These are phyloP conservation scores for Phytophthora fragariae DNA, from an alignment of 352 stramenopile species.

Conservation along the genomic window DNA sequence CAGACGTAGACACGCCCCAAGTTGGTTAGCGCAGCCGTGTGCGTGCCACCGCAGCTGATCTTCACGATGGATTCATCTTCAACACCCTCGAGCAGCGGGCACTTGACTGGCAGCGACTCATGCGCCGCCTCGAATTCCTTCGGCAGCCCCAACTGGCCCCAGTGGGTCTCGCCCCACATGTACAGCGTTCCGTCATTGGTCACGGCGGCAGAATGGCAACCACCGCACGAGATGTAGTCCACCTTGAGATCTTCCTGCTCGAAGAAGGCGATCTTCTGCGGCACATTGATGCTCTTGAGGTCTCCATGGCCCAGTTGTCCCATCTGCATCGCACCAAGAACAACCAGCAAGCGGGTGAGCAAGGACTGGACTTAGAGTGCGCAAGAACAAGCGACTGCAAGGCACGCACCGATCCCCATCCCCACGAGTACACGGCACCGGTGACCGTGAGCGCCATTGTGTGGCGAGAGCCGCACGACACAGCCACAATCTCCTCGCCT, in stretches of 20 bases:
- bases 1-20: slow-evolving; percentile 81
- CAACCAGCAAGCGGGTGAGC: slow-evolving; percentile 15
- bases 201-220: slow-evolving; percentile 84
- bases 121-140: slow-evolving; percentile 67
- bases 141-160: slow-evolving; percentile 77
- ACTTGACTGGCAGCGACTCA: slow-evolving; percentile 75
- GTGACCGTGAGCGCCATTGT: slow-evolving; percentile 77
- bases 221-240: slow-evolving; percentile 83
- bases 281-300: slow-evolving; percentile 74
- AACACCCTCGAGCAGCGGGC: slow-evolving; percentile 56
- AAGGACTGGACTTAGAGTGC: not conserved
- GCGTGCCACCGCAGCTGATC: slow-evolving; percentile 80
- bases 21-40: slow-evolving; percentile 77
- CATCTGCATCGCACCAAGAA: slow-evolving; percentile 53
- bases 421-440: slow-evolving; percentile 77
- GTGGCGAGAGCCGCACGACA: slow-evolving; percentile 85
- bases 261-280: slow-evolving; percentile 74
- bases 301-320: slow-evolving; percentile 81
- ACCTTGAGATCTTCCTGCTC: slow-evolving; percentile 51
- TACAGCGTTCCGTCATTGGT: slow-evolving; percentile 73
- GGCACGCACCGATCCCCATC: slow-evolving; percentile 77
- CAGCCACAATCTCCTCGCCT: slow-evolving; percentile 63
- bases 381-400: not conserved
- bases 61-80: slow-evolving; percentile 71
- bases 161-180: slow-evolving; percentile 88